Conservation (phyloP, 2,329 filamentous ascomycete genomes). For the Aureobasidium melanogenum region DNA sequence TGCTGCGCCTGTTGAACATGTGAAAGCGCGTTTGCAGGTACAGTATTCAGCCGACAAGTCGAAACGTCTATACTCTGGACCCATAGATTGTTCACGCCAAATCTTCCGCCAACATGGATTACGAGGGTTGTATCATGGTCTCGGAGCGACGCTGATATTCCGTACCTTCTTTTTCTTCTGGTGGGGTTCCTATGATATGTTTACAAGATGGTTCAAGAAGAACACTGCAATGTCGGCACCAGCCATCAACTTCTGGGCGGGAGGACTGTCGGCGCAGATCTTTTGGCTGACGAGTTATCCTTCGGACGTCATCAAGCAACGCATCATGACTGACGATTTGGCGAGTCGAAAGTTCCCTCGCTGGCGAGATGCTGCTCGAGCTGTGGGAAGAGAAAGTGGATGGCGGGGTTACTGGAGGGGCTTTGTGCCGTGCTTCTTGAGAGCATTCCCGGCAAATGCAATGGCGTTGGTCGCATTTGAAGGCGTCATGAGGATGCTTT, state of each 20-base stretch:
- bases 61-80: slow-evolving; percentile 73
- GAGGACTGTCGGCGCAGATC: slow-evolving; percentile 81
- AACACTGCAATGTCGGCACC: slow-evolving; percentile 66
- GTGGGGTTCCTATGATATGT: slow-evolving; percentile 92
- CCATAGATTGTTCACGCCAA: slow-evolving; percentile 72
- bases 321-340: slow-evolving; percentile 91
- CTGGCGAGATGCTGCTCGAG: slow-evolving; percentile 72
- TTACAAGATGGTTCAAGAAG: slow-evolving; percentile 59
- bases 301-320: slow-evolving; percentile 87
- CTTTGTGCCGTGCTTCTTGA: slow-evolving; percentile 84
- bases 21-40: slow-evolving; percentile 88
- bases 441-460: slow-evolving; percentile 93
- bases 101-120: slow-evolving; percentile 61
- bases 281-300: slow-evolving; percentile 95
- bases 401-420: slow-evolving; percentile 81
- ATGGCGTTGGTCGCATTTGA: slow-evolving; percentile 92
- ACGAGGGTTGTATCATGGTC: slow-evolving; percentile 73
- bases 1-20: slow-evolving; percentile 86
- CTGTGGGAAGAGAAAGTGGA: slow-evolving; percentile 69
- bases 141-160: slow-evolving; percentile 79
- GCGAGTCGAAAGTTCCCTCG: slow-evolving; percentile 62
- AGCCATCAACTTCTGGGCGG: slow-evolving; percentile 93
- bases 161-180: slow-evolving; percentile 93
- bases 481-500: slow-evolving; percentile 47
- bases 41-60: slow-evolving; percentile 79